phyloP scores from a whole-genome alignment of 345 rosid species.

The Camelina hispida region DNA sequence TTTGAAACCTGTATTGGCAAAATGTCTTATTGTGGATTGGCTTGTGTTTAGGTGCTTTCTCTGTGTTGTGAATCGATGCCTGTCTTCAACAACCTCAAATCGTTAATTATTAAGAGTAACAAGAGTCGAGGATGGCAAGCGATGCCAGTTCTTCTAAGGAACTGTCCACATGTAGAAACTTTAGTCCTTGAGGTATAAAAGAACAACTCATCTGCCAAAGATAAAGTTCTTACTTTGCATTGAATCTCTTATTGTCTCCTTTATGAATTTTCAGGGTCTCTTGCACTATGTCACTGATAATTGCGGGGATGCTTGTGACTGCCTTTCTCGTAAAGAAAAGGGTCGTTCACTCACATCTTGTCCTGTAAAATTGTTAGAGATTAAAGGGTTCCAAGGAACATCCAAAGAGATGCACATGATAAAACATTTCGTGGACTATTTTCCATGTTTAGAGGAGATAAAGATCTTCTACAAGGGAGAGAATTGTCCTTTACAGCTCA shows the following conservation, averaged over 20 bases:
- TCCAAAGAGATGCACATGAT: not conserved
- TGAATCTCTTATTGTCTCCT: not conserved
- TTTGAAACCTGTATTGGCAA: too few relatives aligned
- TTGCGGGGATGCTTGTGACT: slow-evolving; percentile 27
- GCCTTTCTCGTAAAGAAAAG: not conserved
- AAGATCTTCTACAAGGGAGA: not conserved
- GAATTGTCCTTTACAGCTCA: not conserved
- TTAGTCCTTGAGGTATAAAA: not conserved
- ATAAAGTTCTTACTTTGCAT: not conserved
- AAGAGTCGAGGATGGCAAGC: not conserved
- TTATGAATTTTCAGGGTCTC: slow-evolving; percentile 3
- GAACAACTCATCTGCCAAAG: not conserved
- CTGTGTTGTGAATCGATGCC: not conserved
- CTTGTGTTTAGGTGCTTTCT: not conserved
- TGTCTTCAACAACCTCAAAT: slow-evolving; percentile 12
- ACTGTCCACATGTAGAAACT: slow-evolving; percentile 3
- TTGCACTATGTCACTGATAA: not conserved
- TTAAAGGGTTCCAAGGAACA: not conserved
- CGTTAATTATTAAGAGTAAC: not conserved
- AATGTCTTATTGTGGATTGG: not conserved
- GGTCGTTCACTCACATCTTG: not conserved
- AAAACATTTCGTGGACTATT: slow-evolving; percentile 6
- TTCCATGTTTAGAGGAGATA: not conserved
- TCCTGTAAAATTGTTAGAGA: not conserved
- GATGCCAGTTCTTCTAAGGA: slow-evolving; percentile 1